Evolutionary conservation across 441 rosid species (phyloP).

Genomic region (Pelargonium fulgidum): DNA sequence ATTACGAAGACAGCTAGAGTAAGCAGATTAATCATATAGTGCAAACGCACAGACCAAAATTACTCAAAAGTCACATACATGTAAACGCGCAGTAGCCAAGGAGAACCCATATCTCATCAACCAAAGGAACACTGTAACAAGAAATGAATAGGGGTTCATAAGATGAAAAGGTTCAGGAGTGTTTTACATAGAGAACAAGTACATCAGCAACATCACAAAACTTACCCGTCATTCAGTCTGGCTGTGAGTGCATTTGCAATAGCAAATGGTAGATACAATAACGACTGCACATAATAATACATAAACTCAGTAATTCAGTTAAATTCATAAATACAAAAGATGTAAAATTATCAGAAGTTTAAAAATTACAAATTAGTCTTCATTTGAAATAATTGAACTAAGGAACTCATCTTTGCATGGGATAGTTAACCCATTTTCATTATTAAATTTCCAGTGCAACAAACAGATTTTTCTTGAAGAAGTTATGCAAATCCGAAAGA

Average conservation of each 20-base stretch:
- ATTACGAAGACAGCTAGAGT: not conserved
- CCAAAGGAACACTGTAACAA: slow-evolving; percentile 65
- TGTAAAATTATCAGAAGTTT: not conserved
- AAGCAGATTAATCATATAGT: not conserved
- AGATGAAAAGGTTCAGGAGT: slow-evolving; percentile 7
- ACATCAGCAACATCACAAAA: slow-evolving; percentile 6
- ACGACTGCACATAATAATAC: slow-evolving; percentile 45
- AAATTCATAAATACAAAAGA: too few relatives aligned
- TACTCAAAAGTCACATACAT: slow-evolving; percentile 33
- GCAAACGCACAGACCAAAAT: not conserved
- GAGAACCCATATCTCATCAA: slow-evolving; percentile 86
- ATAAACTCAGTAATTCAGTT: slow-evolving; percentile 10
- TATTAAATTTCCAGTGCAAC: not conserved
- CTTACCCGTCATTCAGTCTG: slow-evolving; percentile 79
- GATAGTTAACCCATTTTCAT: not conserved
- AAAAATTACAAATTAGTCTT: not conserved
- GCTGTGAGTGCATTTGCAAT: slow-evolving; percentile 87
- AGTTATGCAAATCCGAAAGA: not conserved
- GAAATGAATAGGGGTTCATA: slow-evolving; percentile 13
- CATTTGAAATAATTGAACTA: not conserved
- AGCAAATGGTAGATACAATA: slow-evolving; percentile 86
- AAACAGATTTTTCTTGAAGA: not conserved
- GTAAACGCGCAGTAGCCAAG: slow-evolving; percentile 82
- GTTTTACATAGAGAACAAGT: slow-evolving; percentile 10
- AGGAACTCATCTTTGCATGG: not conserved